These are phyloP conservation scores for Pichia sp. DNA, from an alignment of 1,139 yeast species.

Conservation along the genomic window DNA sequence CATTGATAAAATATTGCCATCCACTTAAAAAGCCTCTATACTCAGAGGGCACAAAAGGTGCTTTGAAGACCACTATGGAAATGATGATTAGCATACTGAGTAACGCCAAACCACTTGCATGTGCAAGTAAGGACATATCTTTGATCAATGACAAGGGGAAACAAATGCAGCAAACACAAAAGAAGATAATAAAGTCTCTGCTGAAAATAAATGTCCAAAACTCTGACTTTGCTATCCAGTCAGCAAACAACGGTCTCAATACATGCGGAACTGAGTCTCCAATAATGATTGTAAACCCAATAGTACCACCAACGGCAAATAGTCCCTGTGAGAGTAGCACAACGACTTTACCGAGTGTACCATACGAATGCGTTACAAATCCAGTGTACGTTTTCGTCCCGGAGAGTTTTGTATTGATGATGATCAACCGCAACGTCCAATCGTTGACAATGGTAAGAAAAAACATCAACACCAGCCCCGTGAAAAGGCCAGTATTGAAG, in stretches of 20 bases:
- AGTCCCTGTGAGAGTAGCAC: slow-evolving; percentile 73
- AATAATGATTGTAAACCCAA: slow-evolving; percentile 89
- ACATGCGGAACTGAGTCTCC: slow-evolving; percentile 96
- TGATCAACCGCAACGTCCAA: slow-evolving; percentile 78
- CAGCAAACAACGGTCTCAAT: slow-evolving; percentile 57
- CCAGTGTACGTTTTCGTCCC: slow-evolving; percentile 79
- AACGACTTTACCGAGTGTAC: slow-evolving; percentile 58
- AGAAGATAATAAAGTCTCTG: slow-evolving; percentile 59
- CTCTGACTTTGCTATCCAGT: slow-evolving; percentile 34
- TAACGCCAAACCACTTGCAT: slow-evolving; percentile 81
- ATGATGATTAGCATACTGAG: slow-evolving; percentile 79
- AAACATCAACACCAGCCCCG: slow-evolving; percentile 60
- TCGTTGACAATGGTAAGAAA: slow-evolving; percentile 66
- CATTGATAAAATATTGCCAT: slow-evolving; percentile 49
- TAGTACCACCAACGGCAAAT: slow-evolving; percentile 91
- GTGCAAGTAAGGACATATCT: slow-evolving; percentile 80
- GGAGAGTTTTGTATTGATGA: slow-evolving; percentile 72
- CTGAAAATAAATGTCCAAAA: slow-evolving; percentile 47
- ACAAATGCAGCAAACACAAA: slow-evolving; percentile 67
- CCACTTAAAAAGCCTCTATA: slow-evolving; percentile 42
- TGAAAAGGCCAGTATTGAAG: slow-evolving; percentile 67
- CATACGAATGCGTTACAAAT: slow-evolving; percentile 75
- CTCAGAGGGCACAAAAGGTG: slow-evolving; percentile 50
- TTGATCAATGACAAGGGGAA: slow-evolving; percentile 76
- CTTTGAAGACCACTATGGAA: slow-evolving; percentile 61